Conservation (phyloP, 2,329 filamentous ascomycete genomes). For the Clonostachys solani region DNA sequence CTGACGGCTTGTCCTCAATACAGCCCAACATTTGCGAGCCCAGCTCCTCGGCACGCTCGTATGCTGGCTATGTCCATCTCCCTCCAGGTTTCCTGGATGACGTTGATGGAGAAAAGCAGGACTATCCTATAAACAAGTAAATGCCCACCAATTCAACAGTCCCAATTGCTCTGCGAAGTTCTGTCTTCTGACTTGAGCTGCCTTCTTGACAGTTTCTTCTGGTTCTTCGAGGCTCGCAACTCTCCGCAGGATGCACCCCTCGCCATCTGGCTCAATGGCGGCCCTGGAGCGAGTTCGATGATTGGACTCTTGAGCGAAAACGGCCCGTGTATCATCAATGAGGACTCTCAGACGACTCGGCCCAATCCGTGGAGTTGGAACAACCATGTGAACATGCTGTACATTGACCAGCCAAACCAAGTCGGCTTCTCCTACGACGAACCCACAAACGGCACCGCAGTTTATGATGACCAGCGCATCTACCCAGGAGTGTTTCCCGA, state of each 20-base stretch:
- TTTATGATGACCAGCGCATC: constrained; percentile 37
- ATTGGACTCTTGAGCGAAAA: constrained; percentile 59
- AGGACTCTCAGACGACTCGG: constrained; percentile 44
- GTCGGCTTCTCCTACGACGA: constrained; percentile 65
- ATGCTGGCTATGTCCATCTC: constrained; percentile 59
- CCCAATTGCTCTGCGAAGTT: neutral
- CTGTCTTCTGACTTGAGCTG: neutral
- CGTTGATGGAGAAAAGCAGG: constrained; percentile 35
- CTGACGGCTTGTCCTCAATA: neutral
- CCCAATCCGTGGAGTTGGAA: constrained; percentile 63
- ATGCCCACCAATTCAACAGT: neutral
- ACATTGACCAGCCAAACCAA: constrained; percentile 60
- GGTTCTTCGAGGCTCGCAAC: constrained; percentile 43
- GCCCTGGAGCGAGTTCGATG: constrained; percentile 58
- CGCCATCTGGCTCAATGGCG: constrained; percentile 63
- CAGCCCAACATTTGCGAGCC: constrained; percentile 56
- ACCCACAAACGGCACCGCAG: constrained; percentile 52
- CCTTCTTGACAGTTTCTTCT: constrained; percentile 31
- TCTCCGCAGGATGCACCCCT: constrained; percentile 31
- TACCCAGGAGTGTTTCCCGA: constrained; percentile 26
- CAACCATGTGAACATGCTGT: constrained; percentile 44
- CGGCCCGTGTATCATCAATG: constrained; percentile 45
- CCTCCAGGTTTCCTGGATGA: constrained; percentile 33
- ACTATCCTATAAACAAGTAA: constrained; percentile 43
- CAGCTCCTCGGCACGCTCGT: constrained; percentile 56